These are phyloP conservation scores for Erigeron philadelphicus DNA, from an alignment of 140 eudicot species.

Conservation along the genomic window DNA sequence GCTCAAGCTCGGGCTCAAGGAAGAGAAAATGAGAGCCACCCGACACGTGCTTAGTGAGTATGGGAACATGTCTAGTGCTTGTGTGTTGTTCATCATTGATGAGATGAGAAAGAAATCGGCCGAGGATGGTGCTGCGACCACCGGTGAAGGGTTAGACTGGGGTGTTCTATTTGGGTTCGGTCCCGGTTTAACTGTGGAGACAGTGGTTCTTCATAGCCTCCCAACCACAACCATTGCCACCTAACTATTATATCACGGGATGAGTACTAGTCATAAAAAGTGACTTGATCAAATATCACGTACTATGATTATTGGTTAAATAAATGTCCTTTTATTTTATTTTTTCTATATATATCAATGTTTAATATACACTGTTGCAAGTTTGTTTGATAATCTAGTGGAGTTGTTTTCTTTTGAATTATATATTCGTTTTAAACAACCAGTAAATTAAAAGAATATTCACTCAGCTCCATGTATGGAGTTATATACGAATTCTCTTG, in stretches of 20 bases:
- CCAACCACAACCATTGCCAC: constrained; percentile 27
- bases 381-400: no score
- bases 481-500: no score
- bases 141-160: constrained; percentile 52
- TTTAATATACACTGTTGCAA: no score
- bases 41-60: constrained; percentile 45
- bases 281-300: background rate
- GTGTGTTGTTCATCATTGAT: constrained; percentile 43
- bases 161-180: constrained; percentile 56
- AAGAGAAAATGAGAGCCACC: constrained; percentile 43
- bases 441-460: no score
- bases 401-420: no score
- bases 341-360: no score
- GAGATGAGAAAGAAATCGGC: constrained; percentile 53
- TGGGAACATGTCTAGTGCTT: constrained; percentile 54
- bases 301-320: constrained; percentile 2
- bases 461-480: no score
- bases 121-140: constrained; percentile 34
- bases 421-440: no score
- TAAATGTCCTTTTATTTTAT: background rate
- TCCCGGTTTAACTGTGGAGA: constrained; percentile 52
- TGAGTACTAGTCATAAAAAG: background rate
- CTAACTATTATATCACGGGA: background rate
- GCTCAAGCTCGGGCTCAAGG: constrained; percentile 34
- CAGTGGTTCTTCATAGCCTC: constrained; percentile 50